Evolutionary conservation across 208 protist genomes (phyloP), one percentile per base, ranked within the genome.

Genomic region (Acanthamoeba lugdunensis): DNA sequence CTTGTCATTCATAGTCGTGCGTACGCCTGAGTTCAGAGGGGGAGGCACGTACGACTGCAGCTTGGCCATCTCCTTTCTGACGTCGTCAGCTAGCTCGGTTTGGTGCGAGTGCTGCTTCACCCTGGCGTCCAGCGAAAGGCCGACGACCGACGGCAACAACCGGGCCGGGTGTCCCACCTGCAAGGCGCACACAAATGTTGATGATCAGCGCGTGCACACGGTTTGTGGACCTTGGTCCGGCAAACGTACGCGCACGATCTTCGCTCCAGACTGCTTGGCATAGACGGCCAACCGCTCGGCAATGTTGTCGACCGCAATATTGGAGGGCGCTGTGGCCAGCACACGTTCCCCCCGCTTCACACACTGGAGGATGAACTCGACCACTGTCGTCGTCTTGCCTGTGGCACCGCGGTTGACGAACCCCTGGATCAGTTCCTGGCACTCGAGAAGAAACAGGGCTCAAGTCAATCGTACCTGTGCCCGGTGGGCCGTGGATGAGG

Each of bases 241-340:
- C 87, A 14, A 48, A 14, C 93, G 58, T 85, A 73, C 77, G 52
- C 87, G 69, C 21, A 75, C 63, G 45, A 90, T 71, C 25, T 54
- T 79, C 2, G 33, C 67, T 21, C 52, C 79, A 14, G 79, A 23
- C 79, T 89, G 52, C 71, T 91, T 91, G 33, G 61, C 85, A 30
- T 77, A 91, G 85, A 69, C 37, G 8, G 92, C 50, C 25, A 97
- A 45, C 52, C 92, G 90, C 61, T 97, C 94, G 8, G 97, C 82
- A 5, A 97, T 96, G 69, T 97, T 97, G 50, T 97, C 96, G 3
- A 97, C 97, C 9, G 96, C 96, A 4, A 97, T 65, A 77, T 97
- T 98, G 7, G 96, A 97, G 13, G 96, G 95, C 7, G 94, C 96
- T 81, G 94, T 97, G 9, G 94, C 96, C 2, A 97, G 73, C 4